Conservation (phyloP, 768 basidiomycete genomes). For the Rhodotorula kratochvilovae region DNA sequence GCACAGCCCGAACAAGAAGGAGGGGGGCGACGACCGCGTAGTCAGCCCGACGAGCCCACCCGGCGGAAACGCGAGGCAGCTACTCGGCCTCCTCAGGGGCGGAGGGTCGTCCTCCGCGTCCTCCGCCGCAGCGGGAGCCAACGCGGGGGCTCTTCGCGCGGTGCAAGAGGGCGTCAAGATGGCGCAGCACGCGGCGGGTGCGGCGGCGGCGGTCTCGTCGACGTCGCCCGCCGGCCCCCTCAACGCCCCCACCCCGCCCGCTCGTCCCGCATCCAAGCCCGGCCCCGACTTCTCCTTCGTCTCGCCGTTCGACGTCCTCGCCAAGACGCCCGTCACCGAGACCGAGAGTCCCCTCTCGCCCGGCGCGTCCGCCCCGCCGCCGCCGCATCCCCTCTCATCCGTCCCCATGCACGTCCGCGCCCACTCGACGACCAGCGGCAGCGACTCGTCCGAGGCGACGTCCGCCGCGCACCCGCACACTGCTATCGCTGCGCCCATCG, state of each 20-base stretch:
- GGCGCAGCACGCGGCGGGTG: too few relatives aligned
- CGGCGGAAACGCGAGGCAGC: not conserved
- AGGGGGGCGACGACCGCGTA: not conserved
- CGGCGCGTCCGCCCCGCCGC: not conserved
- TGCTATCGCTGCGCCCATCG: not conserved
- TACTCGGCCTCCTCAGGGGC: not conserved
- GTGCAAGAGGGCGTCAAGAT: too few relatives aligned
- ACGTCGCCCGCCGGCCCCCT: too few relatives aligned
- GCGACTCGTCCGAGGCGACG: not conserved
- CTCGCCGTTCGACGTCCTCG: conserved; percentile 24
- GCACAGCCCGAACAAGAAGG: too few relatives aligned
- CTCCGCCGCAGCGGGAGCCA: too few relatives aligned
- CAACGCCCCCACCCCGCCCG: too few relatives aligned
- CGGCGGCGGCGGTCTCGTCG: too few relatives aligned
- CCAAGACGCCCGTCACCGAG: not conserved
- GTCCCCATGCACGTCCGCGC: not conserved
- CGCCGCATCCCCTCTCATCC: too few relatives aligned
- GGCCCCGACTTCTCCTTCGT: conserved; percentile 15
- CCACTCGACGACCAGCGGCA: not conserved
- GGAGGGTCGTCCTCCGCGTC: not conserved
- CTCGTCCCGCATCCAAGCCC: not conserved
- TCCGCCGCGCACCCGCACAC: not conserved
- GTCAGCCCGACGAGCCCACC: not conserved
- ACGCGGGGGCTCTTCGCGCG: too few relatives aligned
- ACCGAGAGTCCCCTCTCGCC: not conserved